Percentiles rank a stretch among this genome's conserved stretches.
Evolutionary conservation across 2,329 filamentous ascomycete genomes (phyloP).

Genomic region (Cladobotryum protrusum): DNA sequence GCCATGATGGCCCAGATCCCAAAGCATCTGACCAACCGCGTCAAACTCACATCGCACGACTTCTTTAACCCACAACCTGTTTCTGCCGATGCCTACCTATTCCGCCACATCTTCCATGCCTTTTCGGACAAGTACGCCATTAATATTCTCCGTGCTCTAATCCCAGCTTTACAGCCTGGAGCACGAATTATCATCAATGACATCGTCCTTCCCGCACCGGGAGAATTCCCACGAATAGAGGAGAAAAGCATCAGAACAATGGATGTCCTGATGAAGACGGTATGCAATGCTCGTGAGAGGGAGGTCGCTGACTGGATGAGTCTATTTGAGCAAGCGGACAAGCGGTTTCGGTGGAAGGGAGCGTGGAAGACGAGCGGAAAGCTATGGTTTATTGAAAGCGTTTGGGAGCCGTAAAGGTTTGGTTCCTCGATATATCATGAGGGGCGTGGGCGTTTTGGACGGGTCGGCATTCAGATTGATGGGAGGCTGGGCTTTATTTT

Average conservation of each 20-base stretch:
- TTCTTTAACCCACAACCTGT: constrained; percentile 47
- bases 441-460: too few relatives aligned
- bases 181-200: constrained; percentile 35
- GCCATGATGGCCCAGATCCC: constrained; percentile 25
- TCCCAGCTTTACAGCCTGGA: constrained; percentile 44
- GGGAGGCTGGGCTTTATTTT: too few relatives aligned
- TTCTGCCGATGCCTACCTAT: constrained; percentile 46
- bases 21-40: constrained; percentile 25
- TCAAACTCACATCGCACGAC: constrained; percentile 40
- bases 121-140: constrained; percentile 43
- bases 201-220: constrained; percentile 29
- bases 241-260: constrained; percentile 35
- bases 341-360: constrained; percentile 32
- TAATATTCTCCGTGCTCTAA: constrained; percentile 37
- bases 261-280: constrained; percentile 42
- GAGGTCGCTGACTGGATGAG: constrained; percentile 36
- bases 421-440: too few relatives aligned
- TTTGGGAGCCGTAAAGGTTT: constrained; percentile 24
- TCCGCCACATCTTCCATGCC: constrained; percentile 52
- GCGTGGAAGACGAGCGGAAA: constrained; percentile 19
- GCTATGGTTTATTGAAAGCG: constrained; percentile 33
- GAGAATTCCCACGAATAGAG: constrained; percentile 26
- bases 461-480: too few relatives aligned
- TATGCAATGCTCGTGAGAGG: constrained; percentile 41
- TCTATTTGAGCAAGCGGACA: constrained; percentile 34